These are phyloP conservation scores for Brassica balearica DNA, from an alignment of 441 rosid species.

Conservation along the genomic window DNA sequence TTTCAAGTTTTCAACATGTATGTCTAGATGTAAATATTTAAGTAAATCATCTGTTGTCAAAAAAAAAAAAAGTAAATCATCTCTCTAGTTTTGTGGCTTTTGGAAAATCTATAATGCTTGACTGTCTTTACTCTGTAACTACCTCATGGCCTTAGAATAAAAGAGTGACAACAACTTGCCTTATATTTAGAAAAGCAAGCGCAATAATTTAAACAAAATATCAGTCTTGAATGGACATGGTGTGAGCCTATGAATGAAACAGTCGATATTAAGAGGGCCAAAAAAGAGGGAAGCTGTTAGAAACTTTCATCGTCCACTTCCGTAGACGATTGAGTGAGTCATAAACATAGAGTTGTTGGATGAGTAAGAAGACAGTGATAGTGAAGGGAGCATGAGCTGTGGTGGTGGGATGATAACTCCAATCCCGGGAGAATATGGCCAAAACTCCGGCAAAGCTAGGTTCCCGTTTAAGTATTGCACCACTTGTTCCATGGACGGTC, in stretches of 20 bases:
- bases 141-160: no score
- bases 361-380: constrained; percentile 32
- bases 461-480: constrained; percentile 52
- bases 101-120: no score
- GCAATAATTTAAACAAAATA: no score
- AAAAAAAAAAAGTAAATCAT: no score
- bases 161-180: no score
- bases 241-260: not conserved
- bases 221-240: no score
- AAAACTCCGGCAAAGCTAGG: constrained; percentile 47
- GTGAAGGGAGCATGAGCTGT: constrained; percentile 4
- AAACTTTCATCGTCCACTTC: constrained; percentile 41
- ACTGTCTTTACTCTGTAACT: no score
- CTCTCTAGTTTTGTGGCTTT: no score
- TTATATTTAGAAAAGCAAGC: no score
- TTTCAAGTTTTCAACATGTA: no score
- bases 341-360: constrained; percentile 36
- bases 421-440: constrained; percentile 16
- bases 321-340: constrained; percentile 38
- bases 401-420: not conserved
- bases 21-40: no score
- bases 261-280: not conserved
- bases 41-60: no score
- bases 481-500: constrained; percentile 66
- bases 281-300: not conserved